phyloP scores from a whole-genome alignment of 2,329 filamentous ascomycete species.

The Ophiostoma sp. region DNA sequence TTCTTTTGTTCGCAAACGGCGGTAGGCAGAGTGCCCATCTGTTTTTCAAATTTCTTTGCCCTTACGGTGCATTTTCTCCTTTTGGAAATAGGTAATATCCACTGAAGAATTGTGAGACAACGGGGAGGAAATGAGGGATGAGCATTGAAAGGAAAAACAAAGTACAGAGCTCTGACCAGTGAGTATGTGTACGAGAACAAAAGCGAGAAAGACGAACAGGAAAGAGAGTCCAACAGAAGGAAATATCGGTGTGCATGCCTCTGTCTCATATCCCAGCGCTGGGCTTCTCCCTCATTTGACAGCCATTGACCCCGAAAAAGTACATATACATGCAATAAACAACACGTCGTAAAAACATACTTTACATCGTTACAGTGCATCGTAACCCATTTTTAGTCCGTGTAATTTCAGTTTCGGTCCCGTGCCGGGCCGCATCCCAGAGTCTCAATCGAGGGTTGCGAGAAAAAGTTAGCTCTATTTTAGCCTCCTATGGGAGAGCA shows the following conservation, averaged over 20 bases:
- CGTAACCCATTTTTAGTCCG: not conserved
- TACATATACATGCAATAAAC: too few relatives aligned
- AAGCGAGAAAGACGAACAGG: not conserved
- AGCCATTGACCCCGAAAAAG: not conserved
- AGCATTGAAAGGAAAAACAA: not conserved
- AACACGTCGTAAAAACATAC: not conserved
- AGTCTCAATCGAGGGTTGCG: not conserved
- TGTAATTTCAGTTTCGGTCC: constrained; percentile 13
- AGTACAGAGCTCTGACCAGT: too few relatives aligned
- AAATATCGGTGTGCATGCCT: constrained; percentile 8
- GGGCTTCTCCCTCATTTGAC: not conserved
- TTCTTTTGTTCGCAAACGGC: not conserved
- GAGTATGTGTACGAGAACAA: not conserved
- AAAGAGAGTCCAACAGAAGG: not conserved
- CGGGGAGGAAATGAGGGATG: not conserved
- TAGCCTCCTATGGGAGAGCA: not conserved
- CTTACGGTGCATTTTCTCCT: not conserved
- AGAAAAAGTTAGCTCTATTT: not conserved
- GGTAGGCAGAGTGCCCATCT: not conserved
- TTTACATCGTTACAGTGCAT: not conserved
- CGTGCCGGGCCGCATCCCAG: constrained; percentile 18
- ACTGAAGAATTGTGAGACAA: constrained; percentile 10
- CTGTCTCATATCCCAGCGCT: not conserved
- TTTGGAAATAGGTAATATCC: not conserved
- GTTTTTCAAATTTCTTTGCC: not conserved